Conservation (phyloP, 129 eudicot species). For the Dittrichia graveolens region DNA sequence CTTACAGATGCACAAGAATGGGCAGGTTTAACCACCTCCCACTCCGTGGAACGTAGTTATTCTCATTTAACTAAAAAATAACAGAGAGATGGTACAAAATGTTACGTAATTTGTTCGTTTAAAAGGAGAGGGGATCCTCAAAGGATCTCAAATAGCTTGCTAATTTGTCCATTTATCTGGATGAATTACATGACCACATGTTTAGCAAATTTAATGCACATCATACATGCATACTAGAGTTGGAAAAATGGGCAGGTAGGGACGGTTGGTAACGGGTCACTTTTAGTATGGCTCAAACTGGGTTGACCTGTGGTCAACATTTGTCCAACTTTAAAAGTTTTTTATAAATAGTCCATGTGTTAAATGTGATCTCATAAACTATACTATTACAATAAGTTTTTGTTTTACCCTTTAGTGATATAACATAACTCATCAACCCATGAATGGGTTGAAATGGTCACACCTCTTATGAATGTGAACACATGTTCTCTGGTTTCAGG, state of each 20-base stretch:
- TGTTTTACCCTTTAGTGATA: too few species aligned
- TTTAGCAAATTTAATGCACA: slow-evolving; percentile 7
- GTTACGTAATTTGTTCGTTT: slow-evolving; percentile 12
- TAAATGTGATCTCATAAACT: too few species aligned
- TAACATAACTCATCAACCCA: too few species aligned
- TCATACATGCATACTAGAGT: slow-evolving; percentile 1
- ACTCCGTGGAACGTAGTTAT: neutral
- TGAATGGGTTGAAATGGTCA: too few species aligned
- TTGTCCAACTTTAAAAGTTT: too few species aligned
- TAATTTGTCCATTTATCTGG: neutral
- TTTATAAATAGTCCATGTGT: too few species aligned
- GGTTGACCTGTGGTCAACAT: too few species aligned
- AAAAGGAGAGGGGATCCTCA: neutral
- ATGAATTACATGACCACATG: neutral
- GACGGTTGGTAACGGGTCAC: too few species aligned
- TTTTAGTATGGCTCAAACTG: too few species aligned
- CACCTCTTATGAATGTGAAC: too few species aligned
- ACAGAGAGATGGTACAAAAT: neutral
- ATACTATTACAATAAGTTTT: too few species aligned
- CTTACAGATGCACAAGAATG: slow-evolving; percentile 99
- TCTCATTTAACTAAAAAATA: neutral
- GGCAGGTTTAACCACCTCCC: slow-evolving; percentile 73
- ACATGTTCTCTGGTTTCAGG: slow-evolving; percentile 50
- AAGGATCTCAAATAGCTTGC: slow-evolving; percentile 13
- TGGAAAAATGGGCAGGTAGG: neutral